Evolutionary conservation across 805 yeast species (phyloP), one percentile per base, ranked within the genome.

Genomic region (Tetrapisispora namnaoensis): DNA sequence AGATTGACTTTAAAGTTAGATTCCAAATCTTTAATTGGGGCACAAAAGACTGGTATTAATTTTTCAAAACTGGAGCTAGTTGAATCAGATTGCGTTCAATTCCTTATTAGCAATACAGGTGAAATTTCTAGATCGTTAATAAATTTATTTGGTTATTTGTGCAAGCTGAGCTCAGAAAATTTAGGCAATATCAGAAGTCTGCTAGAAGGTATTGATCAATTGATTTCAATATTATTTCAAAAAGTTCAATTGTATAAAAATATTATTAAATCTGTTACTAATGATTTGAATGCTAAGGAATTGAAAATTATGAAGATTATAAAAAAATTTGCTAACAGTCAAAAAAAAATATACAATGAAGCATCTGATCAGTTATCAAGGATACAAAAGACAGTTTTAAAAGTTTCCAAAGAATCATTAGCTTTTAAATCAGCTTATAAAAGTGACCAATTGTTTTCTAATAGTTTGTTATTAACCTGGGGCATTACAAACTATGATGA

Each of bases 1-100:
- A 79, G 79, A 16, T 71, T 89, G 41, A 74, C 83, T 5, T 70
- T 88, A 49, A 78, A 78, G 58, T 67, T 86, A 9, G 70, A 69
- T 18, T 54, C 51, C 2, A 48, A 53, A 24, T 42, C 67, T 47
- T 47, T 61, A 56, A 36, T 60, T 0, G 63, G 61, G 16, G 63
- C 76, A 16, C 58, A 63, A 36, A 48, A 53, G 4, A 57, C 62
- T 46, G 77, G 77, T 1, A 64, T 76, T 8, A 55, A 63, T 20
- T 54, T 80, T 13, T 9, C 41, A 8, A 41, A 36, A 36, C 5
- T 10, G 4, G 49, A 41, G 28, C 10, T 35, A 6, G 30, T 41
- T 18, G 27, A 24, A 2, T 16, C 49, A 8, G 55, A 61, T 32
- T 63, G 67, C 18, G 62, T 79, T 1, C 77, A 76, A 41, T 75